phyloP scores from a whole-genome alignment of 176 grass and related monocot species.

The Puya raimondii region DNA sequence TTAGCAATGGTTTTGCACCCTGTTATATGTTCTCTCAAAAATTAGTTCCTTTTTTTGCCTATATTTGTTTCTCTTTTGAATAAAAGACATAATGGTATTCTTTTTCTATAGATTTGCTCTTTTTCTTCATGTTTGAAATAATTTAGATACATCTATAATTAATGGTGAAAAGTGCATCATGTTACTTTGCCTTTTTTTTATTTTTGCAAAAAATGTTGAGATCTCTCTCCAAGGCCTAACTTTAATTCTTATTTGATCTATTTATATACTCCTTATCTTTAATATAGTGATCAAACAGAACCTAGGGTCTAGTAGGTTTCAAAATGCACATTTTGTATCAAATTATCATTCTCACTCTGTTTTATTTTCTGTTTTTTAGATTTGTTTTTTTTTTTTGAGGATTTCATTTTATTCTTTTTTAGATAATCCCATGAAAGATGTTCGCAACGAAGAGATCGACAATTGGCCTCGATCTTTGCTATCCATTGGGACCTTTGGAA shows the following conservation, averaged over 20 bases:
- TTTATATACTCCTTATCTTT: too few relatives aligned
- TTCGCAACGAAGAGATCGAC: conserved; percentile 20
- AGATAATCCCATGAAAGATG: conserved; percentile 31
- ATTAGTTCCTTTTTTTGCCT: neutral
- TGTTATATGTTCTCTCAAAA: neutral
- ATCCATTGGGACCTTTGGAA: conserved; percentile 64
- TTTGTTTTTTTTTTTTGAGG: neutral
- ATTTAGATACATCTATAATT: neutral
- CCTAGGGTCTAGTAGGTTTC: neutral
- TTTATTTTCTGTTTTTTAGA: conserved; percentile 24
- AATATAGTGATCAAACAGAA: too few relatives aligned
- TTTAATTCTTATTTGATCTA: neutral
- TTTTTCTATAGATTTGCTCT: neutral
- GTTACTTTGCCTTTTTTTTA: neutral
- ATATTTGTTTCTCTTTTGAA: neutral
- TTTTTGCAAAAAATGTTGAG: neutral
- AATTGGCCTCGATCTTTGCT: conserved; percentile 38
- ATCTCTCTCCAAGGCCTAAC: neutral
- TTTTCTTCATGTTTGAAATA: neutral
- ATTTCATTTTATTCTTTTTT: conserved; percentile 11
- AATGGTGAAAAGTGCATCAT: neutral
- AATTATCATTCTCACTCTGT: conserved; percentile 5
- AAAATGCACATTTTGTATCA: conserved; percentile 11
- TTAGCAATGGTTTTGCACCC: neutral
- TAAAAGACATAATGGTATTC: too few relatives aligned